Conservation (phyloP, 768 basidiomycete species). For the Lactifluus hygrophoroides region DNA sequence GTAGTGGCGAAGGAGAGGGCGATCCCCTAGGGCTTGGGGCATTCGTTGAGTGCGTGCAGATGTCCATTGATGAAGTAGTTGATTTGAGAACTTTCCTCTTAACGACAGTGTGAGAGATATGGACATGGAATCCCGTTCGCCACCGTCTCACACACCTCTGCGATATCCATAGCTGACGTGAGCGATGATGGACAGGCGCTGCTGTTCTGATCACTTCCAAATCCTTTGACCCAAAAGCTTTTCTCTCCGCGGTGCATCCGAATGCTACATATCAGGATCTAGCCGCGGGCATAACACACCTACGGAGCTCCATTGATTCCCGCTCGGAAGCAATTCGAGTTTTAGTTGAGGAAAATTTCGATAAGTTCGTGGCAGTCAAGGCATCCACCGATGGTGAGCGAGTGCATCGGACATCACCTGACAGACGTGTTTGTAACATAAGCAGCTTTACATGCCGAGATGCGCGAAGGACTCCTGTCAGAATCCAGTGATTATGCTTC, state of each 20-base stretch:
- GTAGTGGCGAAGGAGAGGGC: conserved; percentile 45
- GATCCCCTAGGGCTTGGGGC: conserved; percentile 77
- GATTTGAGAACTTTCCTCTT: background rate
- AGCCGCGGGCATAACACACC: conserved; percentile 60
- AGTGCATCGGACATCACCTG: background rate
- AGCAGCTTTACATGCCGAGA: conserved; percentile 80
- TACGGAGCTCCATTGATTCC: conserved; percentile 75
- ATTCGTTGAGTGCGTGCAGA: conserved; percentile 44
- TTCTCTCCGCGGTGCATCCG: conserved; percentile 85
- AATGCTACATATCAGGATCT: conserved; percentile 94
- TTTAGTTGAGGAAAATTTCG: conserved; percentile 96
- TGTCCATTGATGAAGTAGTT: background rate
- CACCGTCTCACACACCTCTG: background rate
- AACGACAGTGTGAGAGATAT: conserved; percentile 48
- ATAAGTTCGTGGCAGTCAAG: conserved; percentile 95
- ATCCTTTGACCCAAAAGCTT: conserved; percentile 91
- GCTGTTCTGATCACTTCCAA: conserved; percentile 84
- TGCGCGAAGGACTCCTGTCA: conserved; percentile 82
- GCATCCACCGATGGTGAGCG: conserved; percentile 84
- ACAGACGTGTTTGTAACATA: background rate
- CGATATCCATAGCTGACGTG: conserved; percentile 10
- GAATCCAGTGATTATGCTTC: conserved; percentile 75
- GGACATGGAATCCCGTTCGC: conserved; percentile 73
- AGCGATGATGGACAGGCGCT: conserved; percentile 42
- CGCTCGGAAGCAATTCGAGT: conserved; percentile 92